Base-by-base conservation (phyloP, 2,329 filamentous ascomycete species). In the Aureobasidium sp. region DNA sequence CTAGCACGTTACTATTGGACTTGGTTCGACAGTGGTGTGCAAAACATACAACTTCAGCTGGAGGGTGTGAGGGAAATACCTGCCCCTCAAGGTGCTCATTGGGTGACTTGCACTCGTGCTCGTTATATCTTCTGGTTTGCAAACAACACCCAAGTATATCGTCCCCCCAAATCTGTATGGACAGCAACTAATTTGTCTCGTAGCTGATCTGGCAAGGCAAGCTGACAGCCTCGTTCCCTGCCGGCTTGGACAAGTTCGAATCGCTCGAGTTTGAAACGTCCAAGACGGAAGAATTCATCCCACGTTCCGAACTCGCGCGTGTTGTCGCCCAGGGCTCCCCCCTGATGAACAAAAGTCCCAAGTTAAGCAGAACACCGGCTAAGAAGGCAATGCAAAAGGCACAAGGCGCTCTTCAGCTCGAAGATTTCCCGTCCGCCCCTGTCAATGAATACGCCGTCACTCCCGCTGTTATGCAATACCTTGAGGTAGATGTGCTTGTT, bases 61-160 rank as follows among this genome's bases (percentile, higher is more conserved):
- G 92, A 96, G 68, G 87, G 85, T 41, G 77, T 82, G 17, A 78
- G 76, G 32, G 84, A 88, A 67, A 79, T 76, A 41, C 76, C 78
- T 48, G 73, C 89, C 39, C 79, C 82, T 1, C 84, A 82, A 62
- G 85, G 87, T 52, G 85, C 84, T 50, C 86, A 89, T 69, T 87
- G 87, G 67, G 87, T 97, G 26, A 88, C 90, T 68, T 91, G 90
- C 70, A 78, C 79, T 27, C 89, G 86, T 69, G 86, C 91, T 29
- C 94, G 86, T 69, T 84, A 97, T 63, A 87, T 94, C 5, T 95
- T 96, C 72, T 95, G 90, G 84, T 97, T 93, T 70, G 85, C 89
- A 57, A 90, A 88, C 65, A 88, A 87, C 59, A 89, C 88, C 64
- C 91, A 94, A 72, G 89, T 93, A 80, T 75, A 84, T 80, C 51